phyloP scores from a whole-genome alignment of 805 yeast species.

The Torulaspora quercuum region DNA sequence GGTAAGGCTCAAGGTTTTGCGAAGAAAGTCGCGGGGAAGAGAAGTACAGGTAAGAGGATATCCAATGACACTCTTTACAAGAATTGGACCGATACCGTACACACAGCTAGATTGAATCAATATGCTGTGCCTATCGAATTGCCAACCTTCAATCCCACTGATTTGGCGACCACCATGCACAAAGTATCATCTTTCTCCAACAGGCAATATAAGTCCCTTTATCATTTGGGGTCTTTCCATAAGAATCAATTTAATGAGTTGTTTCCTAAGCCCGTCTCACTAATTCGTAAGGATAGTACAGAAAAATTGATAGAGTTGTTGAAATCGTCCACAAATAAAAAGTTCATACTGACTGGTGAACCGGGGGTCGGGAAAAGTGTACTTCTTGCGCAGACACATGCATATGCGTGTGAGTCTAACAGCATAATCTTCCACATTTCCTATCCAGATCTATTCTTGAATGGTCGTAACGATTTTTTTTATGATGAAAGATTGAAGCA shows the following conservation, averaged over 20 bases:
- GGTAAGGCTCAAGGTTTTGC: slow-evolving; percentile 35
- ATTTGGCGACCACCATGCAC: slow-evolving; percentile 20
- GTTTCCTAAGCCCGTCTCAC: slow-evolving; percentile 55
- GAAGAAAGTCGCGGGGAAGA: slow-evolving; percentile 20
- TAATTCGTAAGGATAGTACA: slow-evolving; percentile 52
- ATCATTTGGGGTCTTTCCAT: slow-evolving; percentile 59
- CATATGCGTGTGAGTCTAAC: slow-evolving; percentile 42
- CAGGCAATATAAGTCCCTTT: slow-evolving; percentile 43
- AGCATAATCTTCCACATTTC: slow-evolving; percentile 64
- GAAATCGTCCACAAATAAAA: slow-evolving; percentile 42
- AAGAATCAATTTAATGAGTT: slow-evolving; percentile 67
- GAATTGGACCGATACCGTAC: slow-evolving; percentile 35
- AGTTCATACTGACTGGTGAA: slow-evolving; percentile 60
- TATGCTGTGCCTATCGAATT: slow-evolving; percentile 29
- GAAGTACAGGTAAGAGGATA: slow-evolving; percentile 27
- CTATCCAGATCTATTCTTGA: slow-evolving; percentile 55
- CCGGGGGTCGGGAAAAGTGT: slow-evolving; percentile 80
- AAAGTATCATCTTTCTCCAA: slow-evolving; percentile 43
- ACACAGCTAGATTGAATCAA: slow-evolving; percentile 31
- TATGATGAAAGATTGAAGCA: slow-evolving; percentile 45
- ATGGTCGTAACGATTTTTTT: slow-evolving; percentile 70
- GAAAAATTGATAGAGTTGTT: slow-evolving; percentile 41
- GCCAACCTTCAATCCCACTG: slow-evolving; percentile 23
- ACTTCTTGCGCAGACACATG: slow-evolving; percentile 53
- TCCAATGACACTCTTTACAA: slow-evolving; percentile 34